These are phyloP conservation scores for Chlorella sp. DNA, from an alignment of 139 green algal genomes.

Conservation along the genomic window DNA sequence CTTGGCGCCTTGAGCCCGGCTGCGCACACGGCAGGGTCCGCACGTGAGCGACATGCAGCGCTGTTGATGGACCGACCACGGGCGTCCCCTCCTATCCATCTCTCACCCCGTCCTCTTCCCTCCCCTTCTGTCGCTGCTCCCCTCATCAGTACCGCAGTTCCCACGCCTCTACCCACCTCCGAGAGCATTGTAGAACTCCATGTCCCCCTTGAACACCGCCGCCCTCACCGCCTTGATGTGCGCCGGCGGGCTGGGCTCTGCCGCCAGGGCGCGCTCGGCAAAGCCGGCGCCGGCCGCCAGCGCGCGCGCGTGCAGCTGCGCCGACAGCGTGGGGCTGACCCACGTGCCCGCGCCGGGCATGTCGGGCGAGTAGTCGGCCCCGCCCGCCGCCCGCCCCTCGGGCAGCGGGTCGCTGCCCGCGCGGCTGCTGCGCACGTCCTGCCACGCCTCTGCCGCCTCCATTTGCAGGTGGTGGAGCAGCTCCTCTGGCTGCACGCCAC, in stretches of 20 bases:
- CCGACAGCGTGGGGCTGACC: not conserved
- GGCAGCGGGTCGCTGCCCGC: not conserved
- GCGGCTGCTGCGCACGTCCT: not conserved
- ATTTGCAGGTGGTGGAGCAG: not conserved
- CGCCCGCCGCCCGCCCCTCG: not conserved
- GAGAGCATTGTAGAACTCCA: too few relatives aligned
- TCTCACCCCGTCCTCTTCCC: too few relatives aligned
- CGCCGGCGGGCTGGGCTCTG: not conserved
- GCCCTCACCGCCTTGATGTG: not conserved
- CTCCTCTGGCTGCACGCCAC: not conserved
- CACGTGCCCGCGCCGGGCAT: not conserved
- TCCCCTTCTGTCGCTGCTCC: not conserved
- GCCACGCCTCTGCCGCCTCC: not conserved
- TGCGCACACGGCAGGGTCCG: conserved; percentile 5
- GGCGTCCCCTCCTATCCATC: too few relatives aligned
- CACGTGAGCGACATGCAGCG: not conserved
- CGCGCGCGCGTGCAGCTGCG: not conserved
- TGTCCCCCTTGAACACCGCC: not conserved
- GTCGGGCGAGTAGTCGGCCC: not conserved
- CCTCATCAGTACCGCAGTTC: not conserved
- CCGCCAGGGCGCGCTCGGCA: not conserved
- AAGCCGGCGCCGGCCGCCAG: not conserved
- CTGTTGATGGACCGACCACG: not conserved
- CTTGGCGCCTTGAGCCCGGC: not conserved
- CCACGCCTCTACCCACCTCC: too few relatives aligned